Percentiles rank a stretch among this genome's conserved stretches.
Conservation (phyloP, 2,329 filamentous ascomycete species). For the Corinectria fuckeliana region DNA sequence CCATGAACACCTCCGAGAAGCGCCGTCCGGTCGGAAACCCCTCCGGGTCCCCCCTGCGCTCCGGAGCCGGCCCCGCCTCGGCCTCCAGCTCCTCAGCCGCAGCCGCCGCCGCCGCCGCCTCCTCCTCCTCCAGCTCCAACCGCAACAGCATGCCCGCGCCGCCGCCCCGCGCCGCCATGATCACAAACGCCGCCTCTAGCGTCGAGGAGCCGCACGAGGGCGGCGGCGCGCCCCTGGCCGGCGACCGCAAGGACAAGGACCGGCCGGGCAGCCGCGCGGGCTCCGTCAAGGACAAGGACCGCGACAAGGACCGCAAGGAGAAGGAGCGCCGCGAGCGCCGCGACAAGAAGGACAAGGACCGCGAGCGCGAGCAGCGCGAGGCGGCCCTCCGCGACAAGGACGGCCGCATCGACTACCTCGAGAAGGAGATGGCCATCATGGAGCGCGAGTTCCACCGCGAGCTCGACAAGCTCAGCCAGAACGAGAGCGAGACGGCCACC, state of each 20-base stretch:
- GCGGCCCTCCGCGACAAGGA: constrained; percentile 54
- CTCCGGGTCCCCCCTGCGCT: constrained; percentile 25
- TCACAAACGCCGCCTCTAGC: constrained; percentile 28
- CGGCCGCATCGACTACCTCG: constrained; percentile 57
- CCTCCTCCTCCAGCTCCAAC: constrained; percentile 35
- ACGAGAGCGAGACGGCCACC: constrained; percentile 61
- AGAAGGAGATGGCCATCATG: constrained; percentile 59
- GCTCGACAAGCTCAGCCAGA: constrained; percentile 58
- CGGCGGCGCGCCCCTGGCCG: constrained; percentile 34
- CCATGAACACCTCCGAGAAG: constrained; percentile 54
- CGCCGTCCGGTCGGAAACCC: constrained; percentile 47
- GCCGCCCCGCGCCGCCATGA: constrained; percentile 42
- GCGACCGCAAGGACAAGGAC: constrained; percentile 38
- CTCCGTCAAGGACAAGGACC: constrained; percentile 41
- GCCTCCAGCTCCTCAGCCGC: constrained; percentile 26
- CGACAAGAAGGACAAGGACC: constrained; percentile 35
- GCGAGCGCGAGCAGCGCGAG: constrained; percentile 36
- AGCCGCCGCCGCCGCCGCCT: constrained; percentile 40
- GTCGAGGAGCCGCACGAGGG: constrained; percentile 37
- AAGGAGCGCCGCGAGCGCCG: constrained; percentile 29
- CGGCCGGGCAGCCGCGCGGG: constrained; percentile 42
- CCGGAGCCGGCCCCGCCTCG: constrained; percentile 22
- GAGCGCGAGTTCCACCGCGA: constrained; percentile 60
- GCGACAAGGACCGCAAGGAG: constrained; percentile 36
- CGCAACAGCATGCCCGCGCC: constrained; percentile 40